Conservation (phyloP, 1,284 basidiomycete genomes). For the Ustilago trichophora region DNA sequence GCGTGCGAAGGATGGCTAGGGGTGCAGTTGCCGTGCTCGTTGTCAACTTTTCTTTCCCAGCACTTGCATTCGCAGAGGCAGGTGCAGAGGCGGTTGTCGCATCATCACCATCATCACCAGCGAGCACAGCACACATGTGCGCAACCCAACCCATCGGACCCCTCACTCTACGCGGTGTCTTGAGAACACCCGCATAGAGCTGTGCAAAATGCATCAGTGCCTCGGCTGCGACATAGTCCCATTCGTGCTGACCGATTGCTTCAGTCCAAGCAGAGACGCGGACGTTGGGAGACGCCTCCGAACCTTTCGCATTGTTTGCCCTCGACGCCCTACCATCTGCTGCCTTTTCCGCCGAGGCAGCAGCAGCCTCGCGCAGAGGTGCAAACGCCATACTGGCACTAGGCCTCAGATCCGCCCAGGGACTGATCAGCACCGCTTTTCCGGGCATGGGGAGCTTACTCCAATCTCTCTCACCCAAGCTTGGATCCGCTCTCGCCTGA, state of each 20-base stretch:
- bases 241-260: conserved; percentile 51
- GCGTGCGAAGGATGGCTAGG: conserved; percentile 26
- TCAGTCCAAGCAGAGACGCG: conserved; percentile 47
- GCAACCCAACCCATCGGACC: conserved; percentile 63
- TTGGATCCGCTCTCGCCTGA: conserved; percentile 36
- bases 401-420: conserved; percentile 63
- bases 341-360: not conserved
- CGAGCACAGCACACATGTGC: conserved; percentile 54
- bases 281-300: no score
- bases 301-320: not conserved
- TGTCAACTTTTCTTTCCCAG: not conserved
- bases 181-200: conserved; percentile 60
- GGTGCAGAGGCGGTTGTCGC: not conserved
- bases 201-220: conserved; percentile 64
- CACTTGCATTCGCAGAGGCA: not conserved
- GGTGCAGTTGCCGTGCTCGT: conserved; percentile 17
- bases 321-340: not conserved
- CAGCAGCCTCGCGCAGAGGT: conserved; percentile 38
- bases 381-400: conserved; percentile 46
- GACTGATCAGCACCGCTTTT: conserved; percentile 61
- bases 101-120: conserved; percentile 25
- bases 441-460: conserved; percentile 58
- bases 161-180: conserved; percentile 54
- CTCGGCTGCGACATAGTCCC: conserved; percentile 63
- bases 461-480: conserved; percentile 59